Evolutionary conservation across 176 grass and related monocot species (phyloP).

Genomic region (Aegilops speltoides): DNA sequence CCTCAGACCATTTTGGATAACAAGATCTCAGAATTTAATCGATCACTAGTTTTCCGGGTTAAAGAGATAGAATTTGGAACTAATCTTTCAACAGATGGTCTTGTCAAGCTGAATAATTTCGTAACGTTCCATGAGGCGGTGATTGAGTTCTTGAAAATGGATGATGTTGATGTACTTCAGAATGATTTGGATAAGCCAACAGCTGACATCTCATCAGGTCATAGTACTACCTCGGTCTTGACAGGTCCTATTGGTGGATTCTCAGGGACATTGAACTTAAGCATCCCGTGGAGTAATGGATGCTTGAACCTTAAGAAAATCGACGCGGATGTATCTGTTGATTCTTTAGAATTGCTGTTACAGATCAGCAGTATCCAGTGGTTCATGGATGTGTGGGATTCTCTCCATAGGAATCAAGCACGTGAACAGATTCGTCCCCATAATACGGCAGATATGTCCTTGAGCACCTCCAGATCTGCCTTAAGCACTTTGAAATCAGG

Average conservation of each 20-base stretch:
- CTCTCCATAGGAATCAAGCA: conserved; percentile 45
- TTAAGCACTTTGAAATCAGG: conserved; percentile 37
- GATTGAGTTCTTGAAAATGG: conserved; percentile 94
- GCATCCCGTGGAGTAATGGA: conserved; percentile 94
- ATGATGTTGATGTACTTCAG: conserved; percentile 51
- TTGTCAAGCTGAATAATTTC: conserved; percentile 81
- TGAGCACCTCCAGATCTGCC: conserved; percentile 29
- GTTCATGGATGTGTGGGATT: conserved; percentile 59
- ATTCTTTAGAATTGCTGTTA: conserved; percentile 75
- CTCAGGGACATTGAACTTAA: conserved; percentile 83
- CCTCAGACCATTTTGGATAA: conserved; percentile 49
- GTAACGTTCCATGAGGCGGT: conserved; percentile 71
- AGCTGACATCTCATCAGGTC: conserved; percentile 33
- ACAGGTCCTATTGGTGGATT: conserved; percentile 84
- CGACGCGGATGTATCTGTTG: conserved; percentile 74
- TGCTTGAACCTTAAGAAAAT: conserved; percentile 75
- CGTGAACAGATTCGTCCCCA: conserved; percentile 29
- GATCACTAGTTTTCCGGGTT: conserved; percentile 78
- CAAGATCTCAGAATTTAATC: conserved; percentile 43
- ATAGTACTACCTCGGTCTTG: conserved; percentile 66
- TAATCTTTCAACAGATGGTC: conserved; percentile 52
- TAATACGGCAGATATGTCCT: conserved; percentile 47
- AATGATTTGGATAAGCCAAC: conserved; percentile 44
- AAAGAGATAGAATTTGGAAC: conserved; percentile 89
- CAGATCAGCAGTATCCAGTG: conserved; percentile 75